Conservation (phyloP, 2,329 filamentous ascomycete species). For the Curvularia lunata region DNA sequence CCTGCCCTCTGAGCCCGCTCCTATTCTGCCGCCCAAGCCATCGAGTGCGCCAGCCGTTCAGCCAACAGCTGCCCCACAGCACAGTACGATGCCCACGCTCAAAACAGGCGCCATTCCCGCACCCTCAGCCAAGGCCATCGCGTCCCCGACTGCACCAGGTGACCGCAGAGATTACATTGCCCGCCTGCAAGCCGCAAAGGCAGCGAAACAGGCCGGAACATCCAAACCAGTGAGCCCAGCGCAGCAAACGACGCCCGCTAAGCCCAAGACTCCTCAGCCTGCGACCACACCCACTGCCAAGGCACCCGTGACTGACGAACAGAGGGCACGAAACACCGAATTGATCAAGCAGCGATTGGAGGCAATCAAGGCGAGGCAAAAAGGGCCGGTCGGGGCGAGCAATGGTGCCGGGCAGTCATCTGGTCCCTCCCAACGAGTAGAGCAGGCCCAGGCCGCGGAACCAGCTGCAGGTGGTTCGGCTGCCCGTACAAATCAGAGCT, state of each 20-base stretch:
- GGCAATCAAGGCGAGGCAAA: slow-evolving; percentile 53
- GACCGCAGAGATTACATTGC: slow-evolving; percentile 80
- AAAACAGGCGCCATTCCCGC: slow-evolving; percentile 29
- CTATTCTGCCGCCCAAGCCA: slow-evolving; percentile 30
- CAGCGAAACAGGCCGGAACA: slow-evolving; percentile 53
- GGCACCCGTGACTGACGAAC: slow-evolving; percentile 42
- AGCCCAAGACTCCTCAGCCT: slow-evolving; percentile 23
- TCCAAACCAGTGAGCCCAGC: slow-evolving; percentile 29
- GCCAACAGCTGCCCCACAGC: slow-evolving; percentile 12
- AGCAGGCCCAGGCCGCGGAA: slow-evolving; percentile 5
- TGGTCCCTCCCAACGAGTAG: slow-evolving; percentile 8
- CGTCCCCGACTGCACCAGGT: slow-evolving; percentile 50
- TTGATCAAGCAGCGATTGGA: slow-evolving; percentile 80
- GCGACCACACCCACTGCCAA: slow-evolving; percentile 20
- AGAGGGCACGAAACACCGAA: slow-evolving; percentile 71
- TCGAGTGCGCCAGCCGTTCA: slow-evolving; percentile 14
- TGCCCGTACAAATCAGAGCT: slow-evolving; percentile 13
- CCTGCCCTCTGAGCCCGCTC: slow-evolving; percentile 37
- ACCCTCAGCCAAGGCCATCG: slow-evolving; percentile 19
- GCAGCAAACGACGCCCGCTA: slow-evolving; percentile 27
- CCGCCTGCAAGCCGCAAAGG: slow-evolving; percentile 75
- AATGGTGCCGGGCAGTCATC: slow-evolving; percentile 13
- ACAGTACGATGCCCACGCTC: slow-evolving; percentile 26
- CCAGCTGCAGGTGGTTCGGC: slow-evolving; percentile 8
- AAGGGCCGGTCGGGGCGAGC: slow-evolving; percentile 14